Evolutionary conservation across 306 rosid species (phyloP), one percentile per base, ranked within the genome.

Genomic region (Rosa chinensis): DNA sequence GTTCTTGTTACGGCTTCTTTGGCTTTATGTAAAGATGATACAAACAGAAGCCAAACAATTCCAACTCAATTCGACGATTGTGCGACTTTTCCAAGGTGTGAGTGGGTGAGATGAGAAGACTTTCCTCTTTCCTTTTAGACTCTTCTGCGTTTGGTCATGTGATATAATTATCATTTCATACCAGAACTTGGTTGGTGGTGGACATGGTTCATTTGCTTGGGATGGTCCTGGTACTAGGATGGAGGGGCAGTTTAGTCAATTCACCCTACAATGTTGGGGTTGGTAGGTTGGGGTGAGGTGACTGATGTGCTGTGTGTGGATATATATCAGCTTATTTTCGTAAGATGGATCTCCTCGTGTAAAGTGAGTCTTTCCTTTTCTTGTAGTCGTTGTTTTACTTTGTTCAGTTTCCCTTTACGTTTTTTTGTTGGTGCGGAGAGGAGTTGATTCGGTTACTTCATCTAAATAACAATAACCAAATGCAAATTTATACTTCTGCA

Each of bases 271-370:
- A 10, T 10, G 42, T 12, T 28, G 68, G 18, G 8, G 20, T 0
- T 25, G 68, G 37, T 86, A 25, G 73, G 70, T 78, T 86, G 83
- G 88, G 91, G 47, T 88, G 28, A 67, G 79, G 74, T 89, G 56
- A 50, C 97, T 53, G 91, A 92, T 63, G 40, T 78, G 66, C 8
- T 88, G 80, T 92, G 94, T 47, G 84, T 18, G 66, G 88, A 5
- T 55, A 7, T 20, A 53, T 81, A 74, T 87, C 77, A 85, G 89
- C 48, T 86, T 89, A 20, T 89, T 92, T 81, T 59, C 81, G 47
- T 39, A 75, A 39, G 47, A 81, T 25, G 77, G 23, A 66, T 20
- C 86, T 83, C 81, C 5, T 45, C n/a, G 45, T 66, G 66, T 6
- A 75, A 74, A 82, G 92, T 89, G 7, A 5, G 14, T 53, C 59